phyloP scores from a whole-genome alignment of 345 rosid species.

The Pistacia integerrima region DNA sequence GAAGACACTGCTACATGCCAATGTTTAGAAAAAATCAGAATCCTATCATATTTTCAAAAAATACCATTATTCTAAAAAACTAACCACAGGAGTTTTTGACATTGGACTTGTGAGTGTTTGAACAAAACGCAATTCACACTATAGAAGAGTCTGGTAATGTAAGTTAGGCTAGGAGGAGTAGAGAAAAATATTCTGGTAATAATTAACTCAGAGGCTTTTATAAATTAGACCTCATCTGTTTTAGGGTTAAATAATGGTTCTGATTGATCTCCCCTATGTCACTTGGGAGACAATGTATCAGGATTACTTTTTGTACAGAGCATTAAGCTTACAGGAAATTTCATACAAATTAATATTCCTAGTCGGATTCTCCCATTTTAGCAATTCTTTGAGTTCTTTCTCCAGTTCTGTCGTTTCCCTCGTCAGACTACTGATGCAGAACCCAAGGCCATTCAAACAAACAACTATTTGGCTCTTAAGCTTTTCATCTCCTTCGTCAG shows the following conservation, averaged over 20 bases:
- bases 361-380: constrained; percentile 50
- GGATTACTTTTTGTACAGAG: neutral
- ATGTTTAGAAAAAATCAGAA: neutral
- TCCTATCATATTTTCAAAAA: too few relatives aligned
- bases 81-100: too few relatives aligned
- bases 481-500: constrained; percentile 37
- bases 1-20: neutral
- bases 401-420: constrained; percentile 49
- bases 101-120: neutral
- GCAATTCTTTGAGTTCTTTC: constrained; percentile 44
- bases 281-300: neutral
- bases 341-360: constrained; percentile 25
- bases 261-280: neutral
- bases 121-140: too few relatives aligned
- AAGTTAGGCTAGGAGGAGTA: too few relatives aligned
- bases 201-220: neutral
- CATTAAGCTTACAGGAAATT: constrained; percentile 29
- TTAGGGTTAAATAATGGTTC: neutral
- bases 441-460: constrained; percentile 47
- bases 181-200: neutral
- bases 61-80: too few relatives aligned
- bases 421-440: constrained; percentile 55
- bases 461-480: constrained; percentile 41
- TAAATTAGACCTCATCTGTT: neutral
- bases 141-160: too few relatives aligned